A percentile compares a stretch with the other conserved stretches of the same genome.
These are phyloP conservation scores for Tylopilus rubrobrunneus DNA, from an alignment of 768 basidiomycete species.

Conservation along the genomic window DNA sequence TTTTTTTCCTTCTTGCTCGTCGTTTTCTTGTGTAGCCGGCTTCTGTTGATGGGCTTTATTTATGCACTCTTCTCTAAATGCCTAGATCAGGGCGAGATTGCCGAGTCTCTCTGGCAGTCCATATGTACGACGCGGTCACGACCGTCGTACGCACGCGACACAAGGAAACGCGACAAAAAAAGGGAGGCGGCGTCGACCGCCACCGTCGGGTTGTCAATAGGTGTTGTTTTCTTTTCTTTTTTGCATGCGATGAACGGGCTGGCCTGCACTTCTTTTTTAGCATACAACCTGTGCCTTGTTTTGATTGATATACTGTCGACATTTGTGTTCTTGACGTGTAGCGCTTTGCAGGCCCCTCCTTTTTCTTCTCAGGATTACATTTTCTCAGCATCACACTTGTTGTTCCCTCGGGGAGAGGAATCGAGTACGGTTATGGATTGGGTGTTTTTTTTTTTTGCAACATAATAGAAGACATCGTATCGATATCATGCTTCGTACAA, in stretches of 20 bases:
- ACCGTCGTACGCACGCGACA: not conserved
- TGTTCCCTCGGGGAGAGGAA: not conserved
- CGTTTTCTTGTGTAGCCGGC: constrained; percentile 16
- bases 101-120: not conserved
- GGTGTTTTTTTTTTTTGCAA: not conserved
- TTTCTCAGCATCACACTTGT: not conserved
- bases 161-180: not conserved
- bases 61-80: constrained; percentile 19
- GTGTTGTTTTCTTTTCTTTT: not conserved
- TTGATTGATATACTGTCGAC: not conserved
- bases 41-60: constrained; percentile 22
- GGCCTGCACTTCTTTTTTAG: constrained; percentile 13
- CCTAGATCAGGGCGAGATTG: constrained; percentile 18
- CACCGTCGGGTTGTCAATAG: not conserved
- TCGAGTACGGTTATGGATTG: not conserved
- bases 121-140: constrained; percentile 1
- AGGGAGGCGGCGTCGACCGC: constrained; percentile 7
- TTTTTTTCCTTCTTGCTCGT: not conserved
- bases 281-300: not conserved
- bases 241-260: constrained; percentile 18
- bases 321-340: not conserved
- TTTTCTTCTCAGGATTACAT: not conserved
- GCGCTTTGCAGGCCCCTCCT: not conserved
- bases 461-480: not conserved
- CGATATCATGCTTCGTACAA: not conserved